Evolutionary conservation across 2,329 filamentous ascomycete species (phyloP).

Genomic region (Ploettnerulaceae sp.): DNA sequence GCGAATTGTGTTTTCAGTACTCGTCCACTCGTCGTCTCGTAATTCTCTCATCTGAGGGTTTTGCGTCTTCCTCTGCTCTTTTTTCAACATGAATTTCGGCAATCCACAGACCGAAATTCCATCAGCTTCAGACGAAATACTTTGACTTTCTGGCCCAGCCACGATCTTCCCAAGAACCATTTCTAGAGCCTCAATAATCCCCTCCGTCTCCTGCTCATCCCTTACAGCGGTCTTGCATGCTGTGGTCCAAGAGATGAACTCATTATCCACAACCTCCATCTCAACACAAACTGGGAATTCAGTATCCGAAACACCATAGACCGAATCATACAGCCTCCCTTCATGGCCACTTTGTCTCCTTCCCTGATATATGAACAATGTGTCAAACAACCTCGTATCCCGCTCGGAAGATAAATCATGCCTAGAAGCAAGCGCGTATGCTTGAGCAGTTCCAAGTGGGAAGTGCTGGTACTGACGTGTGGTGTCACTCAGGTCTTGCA

Average conservation of each 20-base stretch:
- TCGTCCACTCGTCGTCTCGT: slow-evolving; percentile 34
- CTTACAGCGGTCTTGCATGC: slow-evolving; percentile 60
- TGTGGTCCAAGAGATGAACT: slow-evolving; percentile 60
- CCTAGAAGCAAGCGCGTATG: slow-evolving; percentile 39
- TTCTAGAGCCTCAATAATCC: slow-evolving; percentile 57
- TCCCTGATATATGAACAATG: slow-evolving; percentile 63
- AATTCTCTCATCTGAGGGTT: not conserved
- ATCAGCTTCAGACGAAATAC: slow-evolving; percentile 49
- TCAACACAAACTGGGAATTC: slow-evolving; percentile 83
- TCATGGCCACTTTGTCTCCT: slow-evolving; percentile 28
- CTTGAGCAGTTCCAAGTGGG: slow-evolving; percentile 66
- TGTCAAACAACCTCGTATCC: slow-evolving; percentile 52
- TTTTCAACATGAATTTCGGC: slow-evolving; percentile 37
- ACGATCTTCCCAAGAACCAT: slow-evolving; percentile 53
- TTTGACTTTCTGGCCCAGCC: slow-evolving; percentile 40
- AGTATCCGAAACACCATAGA: slow-evolving; percentile 55
- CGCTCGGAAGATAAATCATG: slow-evolving; percentile 4
- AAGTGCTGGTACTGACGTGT: slow-evolving; percentile 71
- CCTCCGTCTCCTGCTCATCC: slow-evolving; percentile 40
- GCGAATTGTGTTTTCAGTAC: slow-evolving; percentile 38
- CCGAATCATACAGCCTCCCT: slow-evolving; percentile 25
- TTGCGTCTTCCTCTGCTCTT: not conserved
- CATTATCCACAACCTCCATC: slow-evolving; percentile 56
- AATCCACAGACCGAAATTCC: slow-evolving; percentile 62
- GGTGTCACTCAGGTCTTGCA: slow-evolving; percentile 64